Evolutionary conservation across 371 early-diverging fungal genomes (phyloP), one percentile per base, ranked within the genome.

Genomic region (Blastocladiella emersonii): DNA sequence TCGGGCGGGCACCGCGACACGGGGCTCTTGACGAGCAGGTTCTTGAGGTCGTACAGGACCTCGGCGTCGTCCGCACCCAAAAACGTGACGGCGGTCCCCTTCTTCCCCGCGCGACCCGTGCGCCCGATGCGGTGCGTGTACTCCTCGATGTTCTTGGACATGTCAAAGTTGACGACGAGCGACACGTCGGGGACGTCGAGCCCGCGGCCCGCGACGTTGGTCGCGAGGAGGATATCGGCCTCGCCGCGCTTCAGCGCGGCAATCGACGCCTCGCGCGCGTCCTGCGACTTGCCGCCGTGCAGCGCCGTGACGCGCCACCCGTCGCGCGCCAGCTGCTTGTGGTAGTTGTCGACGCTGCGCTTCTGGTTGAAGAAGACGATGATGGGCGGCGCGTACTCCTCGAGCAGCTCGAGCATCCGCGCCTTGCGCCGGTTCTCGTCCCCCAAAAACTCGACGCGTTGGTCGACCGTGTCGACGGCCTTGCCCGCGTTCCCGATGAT

Each of bases 321-420:
- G 27, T 78, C 65, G 61, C 79, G 83, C 56, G 83, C 86, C 63
- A 95, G 72, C 21, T 84, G 77, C 63, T 81, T 82, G 21, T 86
- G 79, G 23, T 93, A 68, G 21, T 78, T 77, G 71, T 92, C 92
- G 48, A 87, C 87, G 27, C 83, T 83, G 70, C 85, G 86, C 83
- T 96, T 95, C 68, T 88, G 89, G 69, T 98, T 98, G 72, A 97
- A 95, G 77, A 98, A 98, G 39, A 98, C 86, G 57, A 98, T 95
- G 36, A 97, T 88, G 19, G 95, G 96, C 44, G 92, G 85, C 39
- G 77, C 72, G 66, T 77, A 90, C 35, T 80, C 71, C 25, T 74
- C 72, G 61, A 95, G 76, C 21, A 95, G 67, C 56, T 86, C 89
- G 63, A 89, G 68, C 49, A 94, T 73, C 56, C 93, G n/a, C 61